These are phyloP conservation scores for Aspergillus latus DNA, from an alignment of 2,329 filamentous ascomycete genomes.

Conservation along the genomic window DNA sequence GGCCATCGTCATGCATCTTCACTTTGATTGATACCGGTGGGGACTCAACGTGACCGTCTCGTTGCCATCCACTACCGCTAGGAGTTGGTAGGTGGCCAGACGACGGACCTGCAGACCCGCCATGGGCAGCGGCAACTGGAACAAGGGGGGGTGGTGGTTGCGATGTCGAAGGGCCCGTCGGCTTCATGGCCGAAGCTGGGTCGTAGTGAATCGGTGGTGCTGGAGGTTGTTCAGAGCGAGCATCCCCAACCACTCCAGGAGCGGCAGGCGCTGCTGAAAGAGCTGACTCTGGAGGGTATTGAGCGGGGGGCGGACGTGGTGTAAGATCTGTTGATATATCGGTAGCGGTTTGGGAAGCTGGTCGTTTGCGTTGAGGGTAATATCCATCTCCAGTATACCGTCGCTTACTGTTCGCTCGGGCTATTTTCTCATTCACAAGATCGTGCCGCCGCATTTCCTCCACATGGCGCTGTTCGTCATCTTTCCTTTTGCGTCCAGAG, in stretches of 20 bases:
- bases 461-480: conserved; percentile 60
- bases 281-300: conserved; percentile 35
- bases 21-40: conserved; percentile 65
- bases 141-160: conserved; percentile 27
- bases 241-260: conserved; percentile 31
- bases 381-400: conserved; percentile 69
- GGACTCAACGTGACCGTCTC: conserved; percentile 50
- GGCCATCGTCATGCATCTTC: conserved; percentile 64
- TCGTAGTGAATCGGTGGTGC: conserved; percentile 43
- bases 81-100: conserved; percentile 33
- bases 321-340: conserved; percentile 38
- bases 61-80: conserved; percentile 29
- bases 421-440: conserved; percentile 53
- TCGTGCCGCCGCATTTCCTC: conserved; percentile 54
- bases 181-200: conserved; percentile 30
- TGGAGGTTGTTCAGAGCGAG: conserved; percentile 39
- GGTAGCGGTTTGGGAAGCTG: conserved; percentile 37
- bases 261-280: conserved; percentile 33
- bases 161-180: conserved; percentile 21
- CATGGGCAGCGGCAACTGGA: conserved; percentile 33
- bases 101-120: conserved; percentile 33
- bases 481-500: conserved; percentile 57
- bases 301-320: conserved; percentile 30
- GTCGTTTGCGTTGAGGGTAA: conserved; percentile 33
- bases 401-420: conserved; percentile 56